Base-by-base conservation (phyloP, 2,329 filamentous ascomycete genomes). In the Fusarium sp. region DNA sequence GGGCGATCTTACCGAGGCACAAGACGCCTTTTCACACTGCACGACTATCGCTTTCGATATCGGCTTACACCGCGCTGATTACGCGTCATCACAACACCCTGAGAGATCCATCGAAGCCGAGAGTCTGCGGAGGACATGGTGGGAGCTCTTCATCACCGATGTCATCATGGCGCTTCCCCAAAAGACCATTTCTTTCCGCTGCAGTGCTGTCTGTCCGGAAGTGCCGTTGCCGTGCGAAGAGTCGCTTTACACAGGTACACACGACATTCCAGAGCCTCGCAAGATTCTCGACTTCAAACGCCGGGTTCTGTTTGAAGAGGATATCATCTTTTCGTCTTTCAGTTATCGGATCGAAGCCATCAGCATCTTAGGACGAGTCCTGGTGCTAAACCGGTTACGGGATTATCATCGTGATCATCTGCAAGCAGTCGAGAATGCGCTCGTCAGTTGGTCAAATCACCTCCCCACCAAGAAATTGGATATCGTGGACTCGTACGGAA, bases 341-440 rank as follows among this genome's bases (percentile, higher is more conserved):
- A 75, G 74, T 6, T 78, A 78, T 31, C 70, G 76, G 5, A 78
- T 78, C 1, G 76, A 78, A 22, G 76, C 76, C 5, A 64, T 67
- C 1, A 68, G 54, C 3, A 78, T 78, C 27, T 41, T 78, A 0
- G 74, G 72, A 0, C 69, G 76, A 8, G 76, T 75, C 1, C 41
- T 78, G 1, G 43, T 73, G 0, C 13, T 78, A 0, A 75, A 76
- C 5, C 67, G 73, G 14, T 27, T 75, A 13, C 68, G 65, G 18
- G 72, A 60, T 1, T 62, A 52, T 2, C 74, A 76, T 0, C 69
- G 76, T 0, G 76, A 78, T 5, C 76, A 78, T 9, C 57, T 77
- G 0, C 76, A 78, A 13, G 76, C 76, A 0, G 73, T 76, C 0
- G 76, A 78, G 6, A 78, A 78, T 8, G 68, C 76, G 1, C 64